Percentiles rank a stretch among this genome's conserved stretches.
phyloP scores from a whole-genome alignment of 495 filamentous ascomycete genomes.

The Penicillium pancosmium region DNA sequence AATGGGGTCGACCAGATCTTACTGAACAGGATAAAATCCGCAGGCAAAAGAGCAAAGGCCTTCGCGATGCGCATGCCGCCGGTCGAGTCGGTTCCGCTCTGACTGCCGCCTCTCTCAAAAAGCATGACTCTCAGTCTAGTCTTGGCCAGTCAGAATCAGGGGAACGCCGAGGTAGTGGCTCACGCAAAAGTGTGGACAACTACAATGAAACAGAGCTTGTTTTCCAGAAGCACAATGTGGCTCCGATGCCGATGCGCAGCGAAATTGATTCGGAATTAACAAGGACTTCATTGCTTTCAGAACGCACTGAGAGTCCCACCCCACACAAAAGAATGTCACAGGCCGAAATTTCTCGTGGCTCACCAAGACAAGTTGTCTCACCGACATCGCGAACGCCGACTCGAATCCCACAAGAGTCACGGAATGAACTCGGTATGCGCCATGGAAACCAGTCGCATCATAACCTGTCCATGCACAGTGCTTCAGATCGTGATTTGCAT shows the following conservation, averaged over 20 bases:
- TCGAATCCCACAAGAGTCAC: conserved; percentile 51
- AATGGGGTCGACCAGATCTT: conserved; percentile 51
- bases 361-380: conserved; percentile 52
- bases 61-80: conserved; percentile 58
- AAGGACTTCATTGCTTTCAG: conserved; percentile 83
- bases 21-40: conserved; percentile 56
- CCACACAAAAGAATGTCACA: conserved; percentile 37
- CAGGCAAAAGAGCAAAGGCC: conserved; percentile 62
- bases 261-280: conserved; percentile 86
- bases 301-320: conserved; percentile 66
- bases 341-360: conserved; percentile 59
- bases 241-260: conserved; percentile 84
- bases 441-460: conserved; percentile 63
- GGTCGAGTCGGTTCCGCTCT: conserved; percentile 58
- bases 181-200: conserved; percentile 56
- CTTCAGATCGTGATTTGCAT: conserved; percentile 53
- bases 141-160: conserved; percentile 53
- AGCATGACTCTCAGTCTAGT: conserved; percentile 66
- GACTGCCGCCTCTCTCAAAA: conserved; percentile 64
- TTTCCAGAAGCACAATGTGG: conserved; percentile 63
- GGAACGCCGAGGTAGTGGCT: conserved; percentile 48
- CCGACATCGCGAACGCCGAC: conserved; percentile 57
- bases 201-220: conserved; percentile 61
- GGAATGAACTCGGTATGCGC: conserved; percentile 53
- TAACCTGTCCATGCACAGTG: conserved; percentile 53